Conservation (phyloP, 495 filamentous ascomycete species). For the Penicillium fimorum region DNA sequence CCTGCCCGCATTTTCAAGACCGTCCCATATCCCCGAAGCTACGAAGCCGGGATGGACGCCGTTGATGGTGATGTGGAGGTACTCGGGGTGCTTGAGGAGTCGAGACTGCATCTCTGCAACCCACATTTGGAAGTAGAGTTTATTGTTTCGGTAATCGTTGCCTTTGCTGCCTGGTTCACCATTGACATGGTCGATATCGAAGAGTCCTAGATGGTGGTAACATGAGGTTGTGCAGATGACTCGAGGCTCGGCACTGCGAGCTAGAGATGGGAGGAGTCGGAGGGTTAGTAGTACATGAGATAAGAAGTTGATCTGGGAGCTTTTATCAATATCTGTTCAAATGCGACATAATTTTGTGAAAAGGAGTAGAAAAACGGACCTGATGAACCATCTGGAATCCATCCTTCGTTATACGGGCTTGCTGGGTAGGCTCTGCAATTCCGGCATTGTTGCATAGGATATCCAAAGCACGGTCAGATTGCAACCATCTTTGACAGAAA, state of each 20-base stretch:
- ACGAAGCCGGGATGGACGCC: slow-evolving; percentile 29
- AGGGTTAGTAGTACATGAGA: slow-evolving; percentile 28
- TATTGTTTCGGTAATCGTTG: slow-evolving; percentile 24
- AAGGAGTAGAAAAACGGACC: slow-evolving; percentile 5
- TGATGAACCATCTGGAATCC: slow-evolving; percentile 29
- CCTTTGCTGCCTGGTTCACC: not conserved
- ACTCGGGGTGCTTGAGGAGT: slow-evolving; percentile 16
- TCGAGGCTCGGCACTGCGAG: slow-evolving; percentile 17
- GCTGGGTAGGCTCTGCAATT: slow-evolving; percentile 1
- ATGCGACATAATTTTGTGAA: not conserved
- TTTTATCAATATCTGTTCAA: not conserved
- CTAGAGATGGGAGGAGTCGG: slow-evolving; percentile 23
- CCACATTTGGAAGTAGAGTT: slow-evolving; percentile 29
- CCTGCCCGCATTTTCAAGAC: not conserved
- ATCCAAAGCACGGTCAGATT: slow-evolving; percentile 16
- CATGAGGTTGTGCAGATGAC: slow-evolving; percentile 31
- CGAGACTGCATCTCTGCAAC: slow-evolving; percentile 24
- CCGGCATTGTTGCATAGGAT: slow-evolving; percentile 32
- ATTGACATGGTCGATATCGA: slow-evolving; percentile 19
- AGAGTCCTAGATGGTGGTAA: slow-evolving; percentile 17
- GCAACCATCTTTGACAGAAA: slow-evolving; percentile 35
- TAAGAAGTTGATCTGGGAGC: slow-evolving; percentile 22
- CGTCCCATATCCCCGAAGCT: slow-evolving; percentile 21
- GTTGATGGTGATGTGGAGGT: slow-evolving; percentile 29
- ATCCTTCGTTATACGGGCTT: slow-evolving; percentile 18